Base-by-base conservation (phyloP, 192 early-diverging fungal species). In the Linnemannia hyalina region DNA sequence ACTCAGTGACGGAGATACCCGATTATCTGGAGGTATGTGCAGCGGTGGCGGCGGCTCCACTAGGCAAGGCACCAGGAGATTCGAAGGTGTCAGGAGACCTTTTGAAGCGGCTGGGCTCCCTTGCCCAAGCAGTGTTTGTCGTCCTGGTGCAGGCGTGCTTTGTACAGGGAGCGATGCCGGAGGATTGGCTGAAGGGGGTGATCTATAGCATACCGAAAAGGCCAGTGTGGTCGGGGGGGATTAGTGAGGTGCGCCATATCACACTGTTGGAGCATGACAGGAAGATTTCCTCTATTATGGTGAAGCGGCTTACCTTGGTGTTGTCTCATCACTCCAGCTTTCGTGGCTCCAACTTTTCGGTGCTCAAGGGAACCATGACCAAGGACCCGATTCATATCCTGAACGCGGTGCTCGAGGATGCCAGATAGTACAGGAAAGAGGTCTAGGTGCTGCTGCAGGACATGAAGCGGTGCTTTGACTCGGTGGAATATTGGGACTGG, bases 161-260 rank as follows among this genome's bases (percentile, higher is more conserved):
- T 22, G 68, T 26, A 0, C 74, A 82, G 11, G 68, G 10, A 0
- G n/a, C 20, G 2, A 13, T 82, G 16, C 74, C 80, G 80, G 80
- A 7, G n/a, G n/a, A n/a, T n/a, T n/a, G n/a, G n/a, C n/a, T n/a
- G n/a, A n/a, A n/a, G n/a, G n/a, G n/a, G n/a, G 29, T 76, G 2
- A 76, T 82, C 32, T 76, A 76, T 23, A 72, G 74, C 32, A 75
- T 82, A n/a, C 74, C 80, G 4, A 82, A 82, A 35, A 69, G 74
- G 0, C 47, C 5, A n/a, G n/a, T 15, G 0, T 82, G 74, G 74
- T 63, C 80, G 0, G 74, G 80, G 1, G 68, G 68, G 11, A 52
- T 82, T 52, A 63, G 68, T 26, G 80, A 82, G 7, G 80, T 82
- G 68, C 47, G 80, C 0, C 74, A 74, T 2, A 40, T 82, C 29